Percentiles rank a stretch among this genome's conserved stretches.
Conservation (phyloP, 2,329 filamentous ascomycete genomes). For the Sporothrix schenckii region DNA sequence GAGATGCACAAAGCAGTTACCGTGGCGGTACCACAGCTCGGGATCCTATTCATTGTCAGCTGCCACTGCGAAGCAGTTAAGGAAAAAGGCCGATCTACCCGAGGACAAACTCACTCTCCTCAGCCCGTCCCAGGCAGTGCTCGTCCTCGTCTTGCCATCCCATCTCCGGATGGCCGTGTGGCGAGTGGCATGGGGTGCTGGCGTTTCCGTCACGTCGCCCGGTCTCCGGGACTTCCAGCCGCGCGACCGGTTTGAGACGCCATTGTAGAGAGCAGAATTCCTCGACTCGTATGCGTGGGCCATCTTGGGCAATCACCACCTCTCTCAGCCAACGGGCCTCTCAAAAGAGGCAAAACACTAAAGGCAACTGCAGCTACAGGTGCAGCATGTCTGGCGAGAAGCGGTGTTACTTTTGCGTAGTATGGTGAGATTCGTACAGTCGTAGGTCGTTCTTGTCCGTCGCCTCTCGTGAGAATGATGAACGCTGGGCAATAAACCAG, state of each 20-base stretch:
- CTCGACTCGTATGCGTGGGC: constrained; percentile 23
- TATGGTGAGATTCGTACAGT: neutral
- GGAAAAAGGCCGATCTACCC: constrained; percentile 35
- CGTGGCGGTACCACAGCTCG: constrained; percentile 69
- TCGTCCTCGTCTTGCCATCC: constrained; percentile 54
- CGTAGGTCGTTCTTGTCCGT: neutral
- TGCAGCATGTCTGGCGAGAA: constrained; percentile 22
- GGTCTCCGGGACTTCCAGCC: constrained; percentile 45
- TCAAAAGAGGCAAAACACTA: constrained; percentile 17
- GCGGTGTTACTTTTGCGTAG: neutral
- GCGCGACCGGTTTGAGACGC: constrained; percentile 43
- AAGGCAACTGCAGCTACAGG: constrained; percentile 18
- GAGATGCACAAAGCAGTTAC: constrained; percentile 71
- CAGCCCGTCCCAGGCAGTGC: constrained; percentile 52
- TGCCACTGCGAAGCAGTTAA: neutral
- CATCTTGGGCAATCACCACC: constrained; percentile 23
- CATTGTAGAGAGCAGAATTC: constrained; percentile 41
- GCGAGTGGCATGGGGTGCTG: constrained; percentile 37
- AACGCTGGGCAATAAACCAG: neutral
- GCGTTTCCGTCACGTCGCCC: constrained; percentile 41
- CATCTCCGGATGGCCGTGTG: constrained; percentile 51
- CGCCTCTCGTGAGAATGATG: neutral
- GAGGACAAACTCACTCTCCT: constrained; percentile 46
- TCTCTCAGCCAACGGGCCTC: constrained; percentile 13
- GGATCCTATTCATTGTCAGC: constrained; percentile 59